Evolutionary conservation across 805 yeast genomes (phyloP).

Genomic region (Wickerhamiella siamensis): DNA sequence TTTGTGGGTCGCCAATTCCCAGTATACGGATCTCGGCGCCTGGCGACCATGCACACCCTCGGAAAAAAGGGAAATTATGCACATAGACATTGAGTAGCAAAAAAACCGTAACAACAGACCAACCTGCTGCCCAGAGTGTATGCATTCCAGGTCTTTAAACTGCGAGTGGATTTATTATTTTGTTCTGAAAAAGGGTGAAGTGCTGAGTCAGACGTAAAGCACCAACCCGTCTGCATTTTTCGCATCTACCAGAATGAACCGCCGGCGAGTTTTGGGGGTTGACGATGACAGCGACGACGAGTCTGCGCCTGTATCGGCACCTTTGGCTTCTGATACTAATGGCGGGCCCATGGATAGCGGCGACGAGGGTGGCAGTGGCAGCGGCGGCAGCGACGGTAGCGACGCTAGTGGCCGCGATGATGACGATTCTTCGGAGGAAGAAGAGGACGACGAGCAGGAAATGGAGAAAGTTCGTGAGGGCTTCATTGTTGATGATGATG

Average conservation of each 20-base stretch:
- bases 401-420: constrained; percentile 34
- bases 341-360: constrained; percentile 2
- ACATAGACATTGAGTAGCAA: constrained; percentile 43
- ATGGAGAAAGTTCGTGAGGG: constrained; percentile 73
- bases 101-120: too few relatives aligned
- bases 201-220: too few relatives aligned
- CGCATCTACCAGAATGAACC: constrained; percentile 10
- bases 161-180: too few relatives aligned
- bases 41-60: constrained; percentile 14
- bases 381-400: constrained; percentile 28
- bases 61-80: constrained; percentile 39
- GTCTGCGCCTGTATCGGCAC: neutral
- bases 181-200: too few relatives aligned
- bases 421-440: constrained; percentile 84
- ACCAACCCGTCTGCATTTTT: constrained; percentile 2
- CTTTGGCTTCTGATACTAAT: neutral
- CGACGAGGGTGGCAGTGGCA: constrained; percentile 26
- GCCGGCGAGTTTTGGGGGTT: constrained; percentile 11
- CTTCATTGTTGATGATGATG: constrained; percentile 87
- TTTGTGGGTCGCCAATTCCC: constrained; percentile 94
- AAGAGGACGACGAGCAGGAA: constrained; percentile 87
- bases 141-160: too few relatives aligned
- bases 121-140: too few relatives aligned
- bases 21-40: constrained; percentile 43
- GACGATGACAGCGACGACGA: constrained; percentile 18